Percentiles rank a stretch among this genome's conserved stretches.
Evolutionary conservation across 331 rosid species (phyloP).

Genomic region (Malus hybrid): DNA sequence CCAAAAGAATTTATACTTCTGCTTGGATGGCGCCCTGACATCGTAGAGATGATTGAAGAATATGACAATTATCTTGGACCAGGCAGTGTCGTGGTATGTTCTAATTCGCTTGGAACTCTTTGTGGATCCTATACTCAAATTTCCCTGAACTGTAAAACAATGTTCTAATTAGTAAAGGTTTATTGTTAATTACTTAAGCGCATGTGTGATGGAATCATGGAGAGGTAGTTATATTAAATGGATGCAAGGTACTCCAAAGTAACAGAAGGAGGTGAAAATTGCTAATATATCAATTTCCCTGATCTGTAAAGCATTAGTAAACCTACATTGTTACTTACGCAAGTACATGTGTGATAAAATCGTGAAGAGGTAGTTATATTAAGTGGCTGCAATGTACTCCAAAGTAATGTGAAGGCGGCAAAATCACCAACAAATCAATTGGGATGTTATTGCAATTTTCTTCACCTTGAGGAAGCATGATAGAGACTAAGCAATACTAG

Average conservation of each 20-base stretch:
- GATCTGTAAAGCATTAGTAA: too few species aligned
- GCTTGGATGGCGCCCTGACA: conserved; percentile 90
- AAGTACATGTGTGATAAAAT: too few species aligned
- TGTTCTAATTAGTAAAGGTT: background rate
- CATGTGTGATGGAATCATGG: background rate
- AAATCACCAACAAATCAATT: background rate
- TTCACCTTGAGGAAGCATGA: background rate
- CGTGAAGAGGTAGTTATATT: too few species aligned
- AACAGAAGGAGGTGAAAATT: too few species aligned
- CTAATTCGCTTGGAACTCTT: conserved; percentile 1
- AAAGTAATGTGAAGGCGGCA: background rate
- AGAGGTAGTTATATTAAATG: too few species aligned
- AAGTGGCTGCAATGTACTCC: too few species aligned
- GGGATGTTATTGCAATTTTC: background rate
- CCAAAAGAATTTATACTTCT: conserved; percentile 82
- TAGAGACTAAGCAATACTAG: background rate
- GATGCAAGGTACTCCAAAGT: too few species aligned
- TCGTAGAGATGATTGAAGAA: conserved; percentile 81
- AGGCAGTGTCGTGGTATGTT: conserved; percentile 81
- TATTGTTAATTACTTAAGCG: background rate
- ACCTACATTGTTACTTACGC: too few species aligned
- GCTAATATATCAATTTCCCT: too few species aligned
- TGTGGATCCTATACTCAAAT: background rate
- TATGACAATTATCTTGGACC: conserved; percentile 98
- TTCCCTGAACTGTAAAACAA: background rate